Conservation (phyloP, 73 alveolate genomes). For the Paramecium sonneborni region DNA sequence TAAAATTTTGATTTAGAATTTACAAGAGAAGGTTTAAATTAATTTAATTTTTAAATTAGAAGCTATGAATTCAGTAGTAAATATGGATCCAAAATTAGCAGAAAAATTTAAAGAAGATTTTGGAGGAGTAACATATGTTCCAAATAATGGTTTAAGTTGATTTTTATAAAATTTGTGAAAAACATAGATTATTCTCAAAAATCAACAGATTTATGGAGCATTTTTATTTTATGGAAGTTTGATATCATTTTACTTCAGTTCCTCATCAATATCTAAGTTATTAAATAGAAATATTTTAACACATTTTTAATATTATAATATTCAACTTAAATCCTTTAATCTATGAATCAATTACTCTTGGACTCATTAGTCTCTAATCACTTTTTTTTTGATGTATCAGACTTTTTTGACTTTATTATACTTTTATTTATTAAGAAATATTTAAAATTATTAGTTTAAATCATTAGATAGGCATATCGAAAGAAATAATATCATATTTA, state of each 20-base stretch:
- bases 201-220: not conserved
- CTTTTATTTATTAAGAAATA: not conserved
- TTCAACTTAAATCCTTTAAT: too few relatives aligned
- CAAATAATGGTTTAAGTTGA: conserved; percentile 22
- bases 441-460: not conserved
- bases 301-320: too few relatives aligned
- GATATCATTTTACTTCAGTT: not conserved
- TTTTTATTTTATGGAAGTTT: not conserved
- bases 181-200: not conserved
- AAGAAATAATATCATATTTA: too few relatives aligned
- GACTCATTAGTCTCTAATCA: not conserved
- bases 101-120: conserved; percentile 27
- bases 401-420: not conserved
- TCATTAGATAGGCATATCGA: not conserved
- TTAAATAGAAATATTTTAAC: too few relatives aligned
- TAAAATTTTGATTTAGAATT: conserved; percentile 62
- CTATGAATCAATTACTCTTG: not conserved
- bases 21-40: conserved; percentile 35
- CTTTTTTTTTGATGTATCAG: not conserved
- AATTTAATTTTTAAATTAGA: not conserved
- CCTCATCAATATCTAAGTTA: too few relatives aligned
- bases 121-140: conserved; percentile 52
- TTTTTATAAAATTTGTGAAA: not conserved
- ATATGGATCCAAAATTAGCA: conserved; percentile 18
- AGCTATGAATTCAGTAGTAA: conserved; percentile 31